These are phyloP conservation scores for Lotus japonicus DNA, from an alignment of 306 rosid species.

Conservation along the genomic window DNA sequence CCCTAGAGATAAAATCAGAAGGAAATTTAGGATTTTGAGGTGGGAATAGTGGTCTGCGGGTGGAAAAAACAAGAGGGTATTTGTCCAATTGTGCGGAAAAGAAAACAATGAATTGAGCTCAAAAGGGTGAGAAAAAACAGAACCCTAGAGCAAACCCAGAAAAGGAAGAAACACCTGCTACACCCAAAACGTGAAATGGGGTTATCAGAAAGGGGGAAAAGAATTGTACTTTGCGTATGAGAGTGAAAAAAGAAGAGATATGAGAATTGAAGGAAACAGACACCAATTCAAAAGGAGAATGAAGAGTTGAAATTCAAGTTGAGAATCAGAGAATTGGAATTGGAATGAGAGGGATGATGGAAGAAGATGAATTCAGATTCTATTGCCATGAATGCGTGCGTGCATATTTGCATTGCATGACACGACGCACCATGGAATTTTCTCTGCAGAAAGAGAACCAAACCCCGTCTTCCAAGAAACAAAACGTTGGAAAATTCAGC, in stretches of 20 bases:
- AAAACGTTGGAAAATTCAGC: neutral
- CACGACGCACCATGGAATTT: neutral
- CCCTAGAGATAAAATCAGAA: constrained; percentile 12
- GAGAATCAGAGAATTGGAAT: constrained; percentile 14
- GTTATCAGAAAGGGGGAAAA: neutral
- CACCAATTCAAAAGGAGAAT: neutral
- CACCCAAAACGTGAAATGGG: constrained; percentile 6
- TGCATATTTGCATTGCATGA: neutral
- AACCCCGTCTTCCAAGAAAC: constrained; percentile 45
- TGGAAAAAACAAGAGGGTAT: neutral
- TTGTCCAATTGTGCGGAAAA: neutral
- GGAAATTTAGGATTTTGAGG: neutral
- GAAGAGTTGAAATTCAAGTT: constrained; percentile 32
- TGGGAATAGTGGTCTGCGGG: neutral
- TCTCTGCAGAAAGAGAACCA: neutral
- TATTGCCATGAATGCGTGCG: constrained; percentile 31
- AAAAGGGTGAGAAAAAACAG: constrained; percentile 13
- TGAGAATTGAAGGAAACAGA: neutral
- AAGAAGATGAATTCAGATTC: constrained; percentile 14
- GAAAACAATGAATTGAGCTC: neutral
- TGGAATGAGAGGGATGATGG: constrained; percentile 6
- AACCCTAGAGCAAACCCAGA: constrained; percentile 18
- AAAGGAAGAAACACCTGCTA: too few relatives aligned
- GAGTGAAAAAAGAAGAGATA: constrained; percentile 12
- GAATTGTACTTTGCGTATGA: constrained; percentile 18